phyloP scores from a whole-genome alignment of 1,284 basidiomycete genomes.

The Pterula multifida region DNA sequence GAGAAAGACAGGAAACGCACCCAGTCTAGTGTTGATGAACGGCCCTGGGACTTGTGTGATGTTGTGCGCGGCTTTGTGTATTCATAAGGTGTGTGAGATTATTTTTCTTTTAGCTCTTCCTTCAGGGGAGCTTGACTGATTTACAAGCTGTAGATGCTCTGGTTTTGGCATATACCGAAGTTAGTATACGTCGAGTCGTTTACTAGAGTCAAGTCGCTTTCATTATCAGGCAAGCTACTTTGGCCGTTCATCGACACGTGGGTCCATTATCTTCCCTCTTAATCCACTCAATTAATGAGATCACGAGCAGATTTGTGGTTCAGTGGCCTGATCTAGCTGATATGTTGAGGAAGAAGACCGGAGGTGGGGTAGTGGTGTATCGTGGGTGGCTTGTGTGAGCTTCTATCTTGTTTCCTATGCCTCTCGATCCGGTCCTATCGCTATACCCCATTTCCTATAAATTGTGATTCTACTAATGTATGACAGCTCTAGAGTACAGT shows the following conservation, averaged over 20 bases:
- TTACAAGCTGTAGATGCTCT: conserved; percentile 34
- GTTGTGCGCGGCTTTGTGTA: conserved; percentile 61
- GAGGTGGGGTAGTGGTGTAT: conserved; percentile 14
- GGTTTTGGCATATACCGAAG: conserved; percentile 55
- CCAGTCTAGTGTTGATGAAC: conserved; percentile 79
- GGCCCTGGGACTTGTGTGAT: conserved; percentile 92
- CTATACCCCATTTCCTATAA: too few relatives aligned
- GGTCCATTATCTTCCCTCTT: conserved; percentile 13
- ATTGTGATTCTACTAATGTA: too few relatives aligned
- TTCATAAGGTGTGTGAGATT: conserved; percentile 58
- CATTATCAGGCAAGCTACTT: conserved; percentile 78
- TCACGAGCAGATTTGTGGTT: conserved; percentile 56
- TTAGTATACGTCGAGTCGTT: conserved; percentile 93
- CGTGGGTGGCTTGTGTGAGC: conserved; percentile 63
- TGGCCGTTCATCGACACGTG: conserved; percentile 74
- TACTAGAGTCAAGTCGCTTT: conserved; percentile 76
- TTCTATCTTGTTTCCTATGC: too few relatives aligned
- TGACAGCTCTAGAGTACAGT: too few relatives aligned
- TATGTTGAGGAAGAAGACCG: conserved; percentile 29
- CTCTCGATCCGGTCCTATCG: too few relatives aligned
- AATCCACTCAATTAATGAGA: conserved; percentile 5
- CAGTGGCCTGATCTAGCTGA: conserved; percentile 67
- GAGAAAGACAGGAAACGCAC: conserved; percentile 30
- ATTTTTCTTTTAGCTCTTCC: conserved; percentile 8
- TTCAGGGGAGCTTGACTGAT: conserved; percentile 20